Evolutionary conservation across 75 land plant genomes (phyloP).

Genomic region (Sequoiadendron giganteum): DNA sequence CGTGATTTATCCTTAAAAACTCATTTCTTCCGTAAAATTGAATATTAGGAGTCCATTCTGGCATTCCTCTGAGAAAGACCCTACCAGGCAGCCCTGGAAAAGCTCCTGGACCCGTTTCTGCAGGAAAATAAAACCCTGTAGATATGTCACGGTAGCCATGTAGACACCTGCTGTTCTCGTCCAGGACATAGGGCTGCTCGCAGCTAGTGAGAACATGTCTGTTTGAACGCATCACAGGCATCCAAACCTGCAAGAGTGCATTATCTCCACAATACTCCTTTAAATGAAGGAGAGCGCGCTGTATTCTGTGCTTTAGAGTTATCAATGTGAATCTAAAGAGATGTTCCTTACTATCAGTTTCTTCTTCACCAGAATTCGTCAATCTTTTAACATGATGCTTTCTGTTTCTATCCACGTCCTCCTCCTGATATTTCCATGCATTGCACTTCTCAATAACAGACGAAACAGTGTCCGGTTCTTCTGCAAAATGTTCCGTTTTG

Average conservation of each 20-base stretch:
- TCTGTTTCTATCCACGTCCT: neutral
- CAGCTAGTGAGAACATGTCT: slow-evolving; percentile 28
- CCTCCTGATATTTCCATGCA: neutral
- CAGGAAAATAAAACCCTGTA: slow-evolving; percentile 25
- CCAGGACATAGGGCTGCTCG: slow-evolving; percentile 44
- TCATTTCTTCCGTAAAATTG: slow-evolving; percentile 36
- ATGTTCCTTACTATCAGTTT: neutral
- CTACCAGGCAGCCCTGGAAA: slow-evolving; percentile 47
- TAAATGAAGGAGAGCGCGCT: slow-evolving; percentile 22
- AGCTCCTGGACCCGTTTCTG: slow-evolving; percentile 14
- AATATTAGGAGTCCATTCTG: slow-evolving; percentile 56
- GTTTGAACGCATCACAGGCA: slow-evolving; percentile 19
- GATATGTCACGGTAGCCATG: slow-evolving; percentile 31
- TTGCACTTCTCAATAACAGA: neutral
- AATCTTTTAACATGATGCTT: neutral
- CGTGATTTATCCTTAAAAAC: slow-evolving; percentile 38
- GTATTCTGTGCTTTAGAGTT: slow-evolving; percentile 22
- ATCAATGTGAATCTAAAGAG: neutral
- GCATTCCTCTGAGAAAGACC: slow-evolving; percentile 28
- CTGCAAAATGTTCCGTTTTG: neutral
- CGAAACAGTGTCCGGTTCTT: neutral
- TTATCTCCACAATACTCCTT: slow-evolving; percentile 12
- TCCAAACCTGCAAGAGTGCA: slow-evolving; percentile 41
- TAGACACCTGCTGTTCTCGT: slow-evolving; percentile 30
- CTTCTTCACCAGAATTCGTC: neutral